Conservation (phyloP, 2,329 filamentous ascomycete species). For the Lachnellula suecica region DNA sequence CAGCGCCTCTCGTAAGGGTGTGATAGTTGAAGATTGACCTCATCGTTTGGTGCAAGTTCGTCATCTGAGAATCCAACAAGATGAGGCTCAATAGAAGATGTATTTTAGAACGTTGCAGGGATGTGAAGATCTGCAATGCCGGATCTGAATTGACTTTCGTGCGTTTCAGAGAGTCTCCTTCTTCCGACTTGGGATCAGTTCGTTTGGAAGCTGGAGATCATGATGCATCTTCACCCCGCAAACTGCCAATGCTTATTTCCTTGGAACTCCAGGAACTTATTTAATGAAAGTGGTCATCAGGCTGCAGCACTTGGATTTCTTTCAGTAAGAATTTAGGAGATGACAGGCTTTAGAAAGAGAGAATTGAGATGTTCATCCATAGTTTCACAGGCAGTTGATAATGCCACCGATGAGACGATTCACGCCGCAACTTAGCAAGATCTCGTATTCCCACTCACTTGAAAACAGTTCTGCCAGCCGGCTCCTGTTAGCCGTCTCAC, state of each 20-base stretch:
- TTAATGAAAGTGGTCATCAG: neutral
- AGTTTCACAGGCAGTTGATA: neutral
- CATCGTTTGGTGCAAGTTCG: neutral
- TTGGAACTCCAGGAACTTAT: neutral
- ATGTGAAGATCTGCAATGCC: neutral
- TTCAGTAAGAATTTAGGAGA: neutral
- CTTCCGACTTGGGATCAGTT: neutral
- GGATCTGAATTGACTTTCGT: no score
- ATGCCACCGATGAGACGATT: slow-evolving; percentile 16
- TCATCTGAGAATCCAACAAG: neutral
- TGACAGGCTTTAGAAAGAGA: neutral
- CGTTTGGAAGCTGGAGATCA: neutral
- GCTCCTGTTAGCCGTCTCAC: no score
- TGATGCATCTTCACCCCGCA: neutral
- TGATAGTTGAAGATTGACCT: neutral
- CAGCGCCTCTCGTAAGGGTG: neutral
- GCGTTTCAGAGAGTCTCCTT: no score
- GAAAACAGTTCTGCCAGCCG: no score
- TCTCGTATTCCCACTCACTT: slow-evolving; percentile 14
- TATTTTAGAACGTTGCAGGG: neutral
- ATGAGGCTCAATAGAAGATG: neutral
- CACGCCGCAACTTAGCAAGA: slow-evolving; percentile 9
- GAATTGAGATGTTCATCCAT: neutral
- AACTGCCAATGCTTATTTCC: neutral
- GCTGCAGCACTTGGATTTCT: neutral